Conservation (phyloP, 805 yeast species). For the Candida orba region DNA sequence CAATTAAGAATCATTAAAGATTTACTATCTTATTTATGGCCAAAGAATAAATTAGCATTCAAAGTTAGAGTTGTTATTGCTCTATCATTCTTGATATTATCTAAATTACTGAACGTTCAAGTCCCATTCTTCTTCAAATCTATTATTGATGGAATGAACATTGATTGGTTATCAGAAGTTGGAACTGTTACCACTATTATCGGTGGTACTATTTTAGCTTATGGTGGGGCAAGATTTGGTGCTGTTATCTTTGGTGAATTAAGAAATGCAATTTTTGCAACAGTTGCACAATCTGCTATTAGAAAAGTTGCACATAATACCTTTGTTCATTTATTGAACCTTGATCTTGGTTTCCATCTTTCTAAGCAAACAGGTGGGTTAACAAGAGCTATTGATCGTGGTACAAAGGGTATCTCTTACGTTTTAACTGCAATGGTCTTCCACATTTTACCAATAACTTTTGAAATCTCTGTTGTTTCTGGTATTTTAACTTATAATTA, state of each 20-base stretch:
- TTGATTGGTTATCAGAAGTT: constrained; percentile 71
- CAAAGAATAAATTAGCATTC: constrained; percentile 57
- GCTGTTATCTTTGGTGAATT: constrained; percentile 92
- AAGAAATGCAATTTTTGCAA: constrained; percentile 91
- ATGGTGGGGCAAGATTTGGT: constrained; percentile 92
- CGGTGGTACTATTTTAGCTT: constrained; percentile 67
- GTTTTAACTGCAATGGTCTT: constrained; percentile 96
- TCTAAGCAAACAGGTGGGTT: constrained; percentile 93
- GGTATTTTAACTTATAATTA: constrained; percentile 91
- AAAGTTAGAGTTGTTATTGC: constrained; percentile 74
- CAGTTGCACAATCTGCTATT: constrained; percentile 92
- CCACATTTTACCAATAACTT: constrained; percentile 87
- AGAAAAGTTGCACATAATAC: constrained; percentile 84
- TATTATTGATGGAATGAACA: constrained; percentile 87
- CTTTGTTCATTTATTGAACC: constrained; percentile 70
- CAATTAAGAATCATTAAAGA: constrained; percentile 52
- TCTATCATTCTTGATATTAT: constrained; percentile 59
- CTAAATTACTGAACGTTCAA: constrained; percentile 86
- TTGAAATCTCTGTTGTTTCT: constrained; percentile 89
- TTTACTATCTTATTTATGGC: constrained; percentile 72
- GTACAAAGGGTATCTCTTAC: constrained; percentile 93
- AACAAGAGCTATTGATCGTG: constrained; percentile 94
- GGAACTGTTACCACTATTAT: constrained; percentile 57
- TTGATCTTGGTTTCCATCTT: constrained; percentile 87
- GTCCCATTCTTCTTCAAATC: constrained; percentile 91